Evolutionary conservation across 495 filamentous ascomycete species (phyloP).

Genomic region (Penicillium ochrochloron): DNA sequence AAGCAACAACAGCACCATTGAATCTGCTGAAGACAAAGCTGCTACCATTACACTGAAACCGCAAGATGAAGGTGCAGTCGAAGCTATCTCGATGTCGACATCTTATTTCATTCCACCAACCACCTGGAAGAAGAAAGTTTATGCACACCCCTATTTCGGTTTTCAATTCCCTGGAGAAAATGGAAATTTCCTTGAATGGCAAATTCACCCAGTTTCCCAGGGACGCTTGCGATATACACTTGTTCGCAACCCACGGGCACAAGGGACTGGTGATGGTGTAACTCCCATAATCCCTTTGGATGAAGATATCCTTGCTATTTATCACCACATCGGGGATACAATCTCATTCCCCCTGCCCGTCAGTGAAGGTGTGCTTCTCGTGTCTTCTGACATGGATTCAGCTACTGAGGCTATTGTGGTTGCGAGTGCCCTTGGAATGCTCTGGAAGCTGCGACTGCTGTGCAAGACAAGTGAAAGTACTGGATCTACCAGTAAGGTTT

Average conservation of each 20-base stretch:
- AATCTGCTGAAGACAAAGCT: background rate
- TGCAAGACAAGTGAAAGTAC: background rate
- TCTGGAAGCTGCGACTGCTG: slow-evolving; percentile 3
- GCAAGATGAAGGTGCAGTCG: background rate
- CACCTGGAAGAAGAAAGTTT: slow-evolving; percentile 1
- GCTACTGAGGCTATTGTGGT: slow-evolving; percentile 5
- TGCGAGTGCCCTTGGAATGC: slow-evolving; percentile 5
- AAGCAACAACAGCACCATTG: background rate
- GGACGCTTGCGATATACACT: slow-evolving; percentile 16
- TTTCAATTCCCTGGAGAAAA: slow-evolving; percentile 1
- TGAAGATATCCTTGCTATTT: slow-evolving; percentile 8
- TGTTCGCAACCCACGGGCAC: background rate
- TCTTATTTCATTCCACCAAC: background rate
- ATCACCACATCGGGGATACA: slow-evolving; percentile 8
- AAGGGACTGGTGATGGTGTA: background rate
- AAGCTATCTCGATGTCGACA: background rate
- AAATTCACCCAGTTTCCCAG: slow-evolving; percentile 5
- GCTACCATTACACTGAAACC: background rate
- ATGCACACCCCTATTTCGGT: slow-evolving; percentile 8
- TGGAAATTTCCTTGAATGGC: background rate
- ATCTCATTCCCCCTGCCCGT: slow-evolving; percentile 7
- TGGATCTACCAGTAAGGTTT: background rate
- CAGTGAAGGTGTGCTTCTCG: slow-evolving; percentile 8
- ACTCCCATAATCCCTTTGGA: background rate
- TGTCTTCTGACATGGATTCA: background rate